Evolutionary conservation across 148 eudicot genomes (phyloP).

Genomic region (Nepenthes mirabilis): DNA sequence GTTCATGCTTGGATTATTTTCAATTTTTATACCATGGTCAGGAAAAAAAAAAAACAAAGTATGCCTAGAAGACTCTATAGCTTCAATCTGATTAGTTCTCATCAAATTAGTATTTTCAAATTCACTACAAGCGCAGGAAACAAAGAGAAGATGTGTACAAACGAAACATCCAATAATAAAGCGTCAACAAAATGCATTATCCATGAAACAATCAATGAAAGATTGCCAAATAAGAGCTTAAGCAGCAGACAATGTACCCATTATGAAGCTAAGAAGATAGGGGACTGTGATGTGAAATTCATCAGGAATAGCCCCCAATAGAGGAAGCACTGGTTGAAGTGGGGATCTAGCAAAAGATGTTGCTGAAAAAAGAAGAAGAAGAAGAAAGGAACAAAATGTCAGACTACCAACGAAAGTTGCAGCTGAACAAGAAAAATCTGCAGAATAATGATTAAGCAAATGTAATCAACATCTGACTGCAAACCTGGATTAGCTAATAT

Average conservation of each 20-base stretch:
- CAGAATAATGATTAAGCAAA: too few species aligned
- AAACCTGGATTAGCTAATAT: conserved; percentile 91
- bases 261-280: conserved; percentile 68
- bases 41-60: too few species aligned
- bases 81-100: too few species aligned
- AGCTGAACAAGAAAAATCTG: too few species aligned
- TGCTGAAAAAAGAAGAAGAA: conserved; percentile 31
- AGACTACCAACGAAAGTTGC: too few species aligned
- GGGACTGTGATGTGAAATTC: conserved; percentile 62
- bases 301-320: conserved; percentile 63
- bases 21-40: too few species aligned
- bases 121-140: too few species aligned
- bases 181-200: neutral
- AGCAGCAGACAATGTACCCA: conserved; percentile 43
- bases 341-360: conserved; percentile 82
- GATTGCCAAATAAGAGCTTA: neutral
- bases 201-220: neutral
- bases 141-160: too few species aligned
- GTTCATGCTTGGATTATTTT: too few species aligned
- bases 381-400: too few species aligned
- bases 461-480: neutral
- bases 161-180: neutral
- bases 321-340: conserved; percentile 68
- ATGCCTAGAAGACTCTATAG: too few species aligned
- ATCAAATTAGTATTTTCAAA: too few species aligned